Evolutionary conservation across 805 yeast genomes (phyloP), one percentile per base, ranked within the genome.

Genomic region (Alloascoidea hylecoeti): DNA sequence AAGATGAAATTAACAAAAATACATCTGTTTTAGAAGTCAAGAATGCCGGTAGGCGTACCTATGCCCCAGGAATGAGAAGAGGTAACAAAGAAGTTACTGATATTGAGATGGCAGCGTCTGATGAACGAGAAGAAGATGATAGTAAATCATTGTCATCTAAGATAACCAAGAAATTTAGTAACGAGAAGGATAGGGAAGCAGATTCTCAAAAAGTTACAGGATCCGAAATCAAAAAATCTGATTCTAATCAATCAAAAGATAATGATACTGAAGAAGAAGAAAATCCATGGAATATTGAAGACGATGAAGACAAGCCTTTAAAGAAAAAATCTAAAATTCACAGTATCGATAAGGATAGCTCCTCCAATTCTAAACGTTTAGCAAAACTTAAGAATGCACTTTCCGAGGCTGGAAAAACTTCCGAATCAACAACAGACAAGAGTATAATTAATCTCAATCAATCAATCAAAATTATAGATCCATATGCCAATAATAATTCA

Each of bases 41-140:
- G 35, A 85, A 84, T 52, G 67, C 68, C 43, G 97, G 97, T 33
- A 75, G 95, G 61, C 68, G 95, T 56, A 63, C 74, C 12, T 86
- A 83, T 50, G 72, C 88, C 3, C 92, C 95, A 3, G 60, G 64
- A 9, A 70, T 74, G 3, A 51, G 60, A 18, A 16, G 30, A 36
- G 42, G 39, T 37, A 6, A 33, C 13, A 35, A 45, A 17, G 35
- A 39, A 17, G 35, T 37, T 13, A 41, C 46, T n/a, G 23, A 38
- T 4, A 33, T 32, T 9, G 36, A 33, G 16, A 18, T 32, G 15
- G 13, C 5, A 3, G 15, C 18, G n/a, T 18, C 17, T n/a, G 16
- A 17, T 9, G 30, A 23, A 23, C 9, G 38, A 23, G 16, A 36
- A 35, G 35, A 39, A 42, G 30, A 15, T 43, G 33, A 28, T 3